Base-by-base conservation (phyloP, 2,329 filamentous ascomycete species). In the Colletotrichum incanum region DNA sequence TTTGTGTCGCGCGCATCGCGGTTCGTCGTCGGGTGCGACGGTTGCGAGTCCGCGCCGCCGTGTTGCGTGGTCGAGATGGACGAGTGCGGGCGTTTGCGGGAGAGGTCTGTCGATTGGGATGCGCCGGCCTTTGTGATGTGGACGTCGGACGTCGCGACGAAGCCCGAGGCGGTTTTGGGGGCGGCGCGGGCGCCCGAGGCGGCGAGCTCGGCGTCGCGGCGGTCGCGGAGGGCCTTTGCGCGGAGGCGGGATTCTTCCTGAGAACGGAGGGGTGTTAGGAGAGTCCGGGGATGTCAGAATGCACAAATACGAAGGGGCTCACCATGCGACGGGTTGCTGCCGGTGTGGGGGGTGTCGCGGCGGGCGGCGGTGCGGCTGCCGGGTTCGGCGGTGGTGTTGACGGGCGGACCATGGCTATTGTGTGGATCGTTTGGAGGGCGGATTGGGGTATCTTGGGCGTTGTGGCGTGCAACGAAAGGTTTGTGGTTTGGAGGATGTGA, bases 161-260 rank as follows among this genome's bases (percentile, higher is more conserved):
- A 95, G 74, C 93, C 91, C 7, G 93, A 91, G 3, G 90, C 86
- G 11, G 88, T 87, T 73, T 86, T 84, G 65, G 83, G 84, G 49
- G 84, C 80, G 23, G 84, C 77, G 12, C 84, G 80, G 55, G 81
- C 80, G 74, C 85, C 83, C 61, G 85, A 77, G 72, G 86, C 82
- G 78, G 85, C 85, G 73, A 86, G 82, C 71, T 92, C 90, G 43
- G 92, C 91, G 77, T 95, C 91, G 71, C 89, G 89, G 78, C 93
- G 91, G 76, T 94, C 90, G 70, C 93, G 93, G 23, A 95, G 86
- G 2, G 95, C 95, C 87, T 98, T 98, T 67, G 96, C 94, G 83
- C 92, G 93, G 39, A 98, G 89, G 26, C 96, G 91, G 77, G 92
- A 95, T 81, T 96, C 91, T 90, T 98, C 96, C 93, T 96, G 71